Conservation (phyloP, 78 protist genomes). For the Cavenderia fasciculata region DNA sequence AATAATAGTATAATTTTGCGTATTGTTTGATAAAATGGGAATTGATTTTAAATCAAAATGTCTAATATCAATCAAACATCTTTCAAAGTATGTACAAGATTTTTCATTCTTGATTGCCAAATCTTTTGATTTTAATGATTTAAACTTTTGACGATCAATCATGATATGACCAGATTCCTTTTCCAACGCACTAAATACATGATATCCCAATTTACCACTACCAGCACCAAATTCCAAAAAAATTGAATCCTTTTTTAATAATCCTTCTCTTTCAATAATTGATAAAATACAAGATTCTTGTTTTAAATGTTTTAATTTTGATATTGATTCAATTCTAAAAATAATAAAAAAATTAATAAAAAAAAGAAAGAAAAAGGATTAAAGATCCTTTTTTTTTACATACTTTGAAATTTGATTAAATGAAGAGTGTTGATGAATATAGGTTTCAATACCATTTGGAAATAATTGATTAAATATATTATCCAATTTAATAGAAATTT, state of each 20-base stretch:
- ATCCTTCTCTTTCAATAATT: background rate
- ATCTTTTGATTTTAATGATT: conserved; percentile 32
- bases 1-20: conserved; percentile 31
- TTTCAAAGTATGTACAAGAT: conserved; percentile 27
- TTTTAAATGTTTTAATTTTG: conserved; percentile 56
- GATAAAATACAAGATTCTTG: conserved; percentile 64
- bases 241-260: conserved; percentile 1
- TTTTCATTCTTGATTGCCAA: conserved; percentile 33
- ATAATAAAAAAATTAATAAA: background rate
- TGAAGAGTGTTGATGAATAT: conserved; percentile 13
- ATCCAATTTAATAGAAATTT: conserved; percentile 33
- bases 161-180: conserved; percentile 46
- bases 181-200: conserved; percentile 33
- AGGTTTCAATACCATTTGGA: background rate
- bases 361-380: background rate
- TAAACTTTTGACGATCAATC: conserved; percentile 62
- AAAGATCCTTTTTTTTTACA: background rate
- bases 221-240: conserved; percentile 74
- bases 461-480: conserved; percentile 3
- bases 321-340: background rate
- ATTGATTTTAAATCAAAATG: conserved; percentile 27
- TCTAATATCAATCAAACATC: conserved; percentile 54
- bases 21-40: no score
- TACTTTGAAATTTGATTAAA: conserved; percentile 41
- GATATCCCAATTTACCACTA: conserved; percentile 66